These are phyloP conservation scores for Xerocomellus amylosporus DNA, from an alignment of 768 basidiomycete species.

Conservation along the genomic window DNA sequence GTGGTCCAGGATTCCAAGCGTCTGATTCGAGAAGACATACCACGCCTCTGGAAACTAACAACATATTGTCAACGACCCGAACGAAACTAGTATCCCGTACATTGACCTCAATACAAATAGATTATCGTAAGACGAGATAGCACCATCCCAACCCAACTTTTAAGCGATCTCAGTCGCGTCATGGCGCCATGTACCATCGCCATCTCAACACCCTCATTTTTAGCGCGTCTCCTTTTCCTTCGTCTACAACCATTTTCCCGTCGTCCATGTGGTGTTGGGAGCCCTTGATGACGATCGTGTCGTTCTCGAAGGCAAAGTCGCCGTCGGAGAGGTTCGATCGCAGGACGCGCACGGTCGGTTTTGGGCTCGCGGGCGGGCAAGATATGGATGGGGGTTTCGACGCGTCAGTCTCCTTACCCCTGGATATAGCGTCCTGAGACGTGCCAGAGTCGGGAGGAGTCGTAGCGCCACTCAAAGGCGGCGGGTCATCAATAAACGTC, in stretches of 20 bases:
- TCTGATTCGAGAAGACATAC: too few species aligned
- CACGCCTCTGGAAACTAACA: too few species aligned
- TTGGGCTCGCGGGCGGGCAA: neutral
- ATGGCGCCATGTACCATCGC: conserved; percentile 20
- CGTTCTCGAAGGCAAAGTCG: conserved; percentile 24
- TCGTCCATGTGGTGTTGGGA: neutral
- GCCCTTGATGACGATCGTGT: conserved; percentile 17
- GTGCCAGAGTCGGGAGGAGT: neutral
- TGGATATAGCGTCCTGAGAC: neutral
- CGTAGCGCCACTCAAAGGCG: neutral
- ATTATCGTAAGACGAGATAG: conserved; percentile 15
- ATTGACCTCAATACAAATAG: conserved; percentile 11
- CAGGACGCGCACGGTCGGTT: conserved; percentile 8
- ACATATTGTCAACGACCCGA: neutral
- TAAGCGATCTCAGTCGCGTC: neutral
- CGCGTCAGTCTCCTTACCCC: neutral
- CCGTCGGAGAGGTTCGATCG: conserved; percentile 18
- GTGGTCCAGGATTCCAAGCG: too few species aligned
- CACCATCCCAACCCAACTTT: neutral
- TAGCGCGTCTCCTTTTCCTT: conserved; percentile 6
- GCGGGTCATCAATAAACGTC: neutral
- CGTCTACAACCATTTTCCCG: conserved; percentile 15
- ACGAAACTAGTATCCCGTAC: conserved; percentile 7
- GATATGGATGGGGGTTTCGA: neutral
- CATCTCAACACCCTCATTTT: conserved; percentile 28